Conservation (phyloP, 2,329 filamentous ascomycete species). For the Fusarium circinatum region DNA sequence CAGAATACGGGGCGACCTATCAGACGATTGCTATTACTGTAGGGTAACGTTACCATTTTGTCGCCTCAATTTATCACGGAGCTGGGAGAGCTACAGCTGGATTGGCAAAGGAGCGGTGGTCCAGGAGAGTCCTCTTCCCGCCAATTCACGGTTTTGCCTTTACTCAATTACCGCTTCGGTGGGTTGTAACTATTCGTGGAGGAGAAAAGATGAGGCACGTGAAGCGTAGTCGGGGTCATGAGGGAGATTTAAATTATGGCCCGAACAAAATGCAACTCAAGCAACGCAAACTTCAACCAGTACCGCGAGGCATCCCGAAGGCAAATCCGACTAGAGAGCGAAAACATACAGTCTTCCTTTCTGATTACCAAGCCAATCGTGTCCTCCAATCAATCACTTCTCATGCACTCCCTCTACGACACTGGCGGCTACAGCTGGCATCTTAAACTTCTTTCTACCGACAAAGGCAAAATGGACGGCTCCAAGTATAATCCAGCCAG, state of each 20-base stretch:
- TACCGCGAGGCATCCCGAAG: rapidly evolving
- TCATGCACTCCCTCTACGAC: background rate
- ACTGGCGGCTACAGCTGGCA: background rate
- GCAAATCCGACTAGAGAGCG: no score
- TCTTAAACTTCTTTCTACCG: background rate
- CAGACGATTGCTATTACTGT: no score
- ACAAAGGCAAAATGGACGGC: background rate
- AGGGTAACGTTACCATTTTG: background rate
- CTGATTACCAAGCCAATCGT: background rate
- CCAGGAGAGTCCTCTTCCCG: background rate
- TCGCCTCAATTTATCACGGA: background rate
- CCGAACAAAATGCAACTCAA: rapidly evolving
- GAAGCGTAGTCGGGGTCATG: background rate
- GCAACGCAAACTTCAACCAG: no score
- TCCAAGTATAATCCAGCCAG: background rate
- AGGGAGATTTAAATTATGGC: rapidly evolving
- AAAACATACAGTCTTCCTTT: background rate
- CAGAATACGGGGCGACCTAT: background rate
- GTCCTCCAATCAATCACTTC: background rate
- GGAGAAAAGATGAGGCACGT: background rate
- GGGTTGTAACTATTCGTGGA: rapidly evolving
- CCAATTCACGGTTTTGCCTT: rapidly evolving
- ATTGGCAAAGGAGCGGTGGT: no score
- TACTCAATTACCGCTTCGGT: background rate
- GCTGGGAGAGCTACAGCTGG: no score